Evolutionary conservation across 2,329 filamentous ascomycete genomes (phyloP).

Genomic region (Lithohypha guttulata): DNA sequence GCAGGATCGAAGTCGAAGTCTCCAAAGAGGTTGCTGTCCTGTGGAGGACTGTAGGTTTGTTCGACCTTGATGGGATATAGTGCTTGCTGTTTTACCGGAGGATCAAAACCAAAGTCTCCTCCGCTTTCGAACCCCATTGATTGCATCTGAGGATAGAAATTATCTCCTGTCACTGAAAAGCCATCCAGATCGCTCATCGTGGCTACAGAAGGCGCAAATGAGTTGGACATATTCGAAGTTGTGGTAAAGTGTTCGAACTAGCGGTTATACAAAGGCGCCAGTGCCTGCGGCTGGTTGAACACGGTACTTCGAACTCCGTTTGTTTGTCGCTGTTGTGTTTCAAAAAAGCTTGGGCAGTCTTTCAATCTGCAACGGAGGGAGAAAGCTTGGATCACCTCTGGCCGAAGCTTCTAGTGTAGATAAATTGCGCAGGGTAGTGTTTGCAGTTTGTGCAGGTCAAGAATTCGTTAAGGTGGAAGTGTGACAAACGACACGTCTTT

Average conservation of each 20-base stretch:
- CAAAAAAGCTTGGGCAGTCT: too few species aligned
- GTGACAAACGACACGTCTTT: too few species aligned
- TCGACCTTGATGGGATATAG: constrained; percentile 10
- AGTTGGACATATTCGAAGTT: background rate
- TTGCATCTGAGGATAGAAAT: constrained; percentile 2
- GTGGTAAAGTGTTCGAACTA: constrained; percentile 1
- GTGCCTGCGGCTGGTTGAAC: background rate
- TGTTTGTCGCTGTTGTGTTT: too few species aligned
- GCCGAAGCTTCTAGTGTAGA: too few species aligned
- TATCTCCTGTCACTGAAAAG: constrained; percentile 6
- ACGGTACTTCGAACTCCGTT: background rate
- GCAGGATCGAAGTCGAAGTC: constrained; percentile 16
- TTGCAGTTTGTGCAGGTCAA: too few species aligned
- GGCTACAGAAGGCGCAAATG: background rate
- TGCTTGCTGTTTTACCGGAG: constrained; percentile 11
- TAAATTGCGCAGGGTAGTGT: too few species aligned
- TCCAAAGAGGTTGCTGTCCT: constrained; percentile 17
- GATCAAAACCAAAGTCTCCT: constrained; percentile 22
- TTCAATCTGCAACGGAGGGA: too few species aligned
- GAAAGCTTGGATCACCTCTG: too few species aligned
- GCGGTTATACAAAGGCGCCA: constrained; percentile 1
- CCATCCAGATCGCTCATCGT: constrained; percentile 4
- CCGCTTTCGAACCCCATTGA: background rate
- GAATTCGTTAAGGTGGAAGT: too few species aligned
- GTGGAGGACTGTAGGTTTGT: constrained; percentile 19